Conservation (phyloP, 805 yeast genomes). For the Candida ficus region DNA sequence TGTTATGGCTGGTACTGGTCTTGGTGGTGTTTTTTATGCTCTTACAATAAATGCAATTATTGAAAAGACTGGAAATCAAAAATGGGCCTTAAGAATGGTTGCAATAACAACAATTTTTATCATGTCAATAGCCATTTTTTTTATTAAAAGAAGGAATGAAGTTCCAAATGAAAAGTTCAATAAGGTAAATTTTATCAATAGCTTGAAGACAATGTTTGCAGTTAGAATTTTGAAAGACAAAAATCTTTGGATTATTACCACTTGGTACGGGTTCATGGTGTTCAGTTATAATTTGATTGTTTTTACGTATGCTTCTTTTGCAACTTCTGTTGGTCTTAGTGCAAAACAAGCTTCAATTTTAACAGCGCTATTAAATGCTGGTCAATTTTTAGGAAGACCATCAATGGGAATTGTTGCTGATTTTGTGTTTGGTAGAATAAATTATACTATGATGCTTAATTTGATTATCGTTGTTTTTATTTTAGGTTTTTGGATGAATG, state of each 20-base stretch:
- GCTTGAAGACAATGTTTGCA: conserved; percentile 32
- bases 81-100: conserved; percentile 45
- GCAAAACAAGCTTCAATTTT: conserved; percentile 38
- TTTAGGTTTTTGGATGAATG: conserved; percentile 43
- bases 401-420: conserved; percentile 42
- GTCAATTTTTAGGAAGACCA: conserved; percentile 46
- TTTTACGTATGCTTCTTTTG: conserved; percentile 42
- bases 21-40: conserved; percentile 44
- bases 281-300: conserved; percentile 40
- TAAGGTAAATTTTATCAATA: conserved; percentile 6
- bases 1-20: conserved; percentile 45
- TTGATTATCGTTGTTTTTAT: conserved; percentile 31
- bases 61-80: conserved; percentile 35
- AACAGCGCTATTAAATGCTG: conserved; percentile 43
- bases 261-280: conserved; percentile 34
- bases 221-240: conserved; percentile 25
- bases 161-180: conserved; percentile 14
- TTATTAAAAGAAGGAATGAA: conserved; percentile 30
- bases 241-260: conserved; percentile 27
- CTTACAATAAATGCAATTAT: conserved; percentile 40
- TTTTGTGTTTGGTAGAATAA: conserved; percentile 38
- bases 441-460: conserved; percentile 35
- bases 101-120: conserved; percentile 33
- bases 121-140: conserved; percentile 33
- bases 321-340: conserved; percentile 42